Conservation (phyloP, 441 rosid genomes). For the Aquilaria agallochum region DNA sequence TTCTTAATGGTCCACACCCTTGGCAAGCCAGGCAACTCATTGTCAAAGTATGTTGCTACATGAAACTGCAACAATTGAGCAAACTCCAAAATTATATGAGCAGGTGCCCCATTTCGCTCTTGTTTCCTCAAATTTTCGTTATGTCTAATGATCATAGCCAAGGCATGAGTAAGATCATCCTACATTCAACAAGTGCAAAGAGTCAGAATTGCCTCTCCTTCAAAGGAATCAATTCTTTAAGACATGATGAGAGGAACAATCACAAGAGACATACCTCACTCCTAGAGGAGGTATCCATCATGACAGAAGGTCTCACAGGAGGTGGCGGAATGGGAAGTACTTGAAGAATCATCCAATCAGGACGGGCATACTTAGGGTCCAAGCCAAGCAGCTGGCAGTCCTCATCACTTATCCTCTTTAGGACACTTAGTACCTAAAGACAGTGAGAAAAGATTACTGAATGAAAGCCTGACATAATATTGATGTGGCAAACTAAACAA, state of each 20-base stretch:
- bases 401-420: conserved; percentile 89
- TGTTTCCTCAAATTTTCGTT: conserved; percentile 81
- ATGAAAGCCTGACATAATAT: neutral
- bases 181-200: conserved; percentile 28
- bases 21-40: conserved; percentile 95
- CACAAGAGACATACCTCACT: conserved; percentile 64
- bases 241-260: neutral
- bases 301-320: conserved; percentile 94
- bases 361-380: conserved; percentile 90
- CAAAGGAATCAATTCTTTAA: neutral
- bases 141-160: conserved; percentile 87
- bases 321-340: conserved; percentile 98
- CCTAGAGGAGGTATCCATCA: conserved; percentile 97
- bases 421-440: conserved; percentile 71
- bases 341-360: conserved; percentile 97
- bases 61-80: conserved; percentile 94
- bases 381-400: conserved; percentile 80
- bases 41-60: conserved; percentile 89
- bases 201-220: conserved; percentile 7
- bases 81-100: conserved; percentile 90
- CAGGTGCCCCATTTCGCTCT: conserved; percentile 94
- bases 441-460: neutral
- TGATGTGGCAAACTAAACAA: neutral
- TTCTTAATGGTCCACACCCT: conserved; percentile 46
- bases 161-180: conserved; percentile 94